Evolutionary conservation across 129 eudicot species (phyloP).

Genomic region (Saposhnikovia divaricata): DNA sequence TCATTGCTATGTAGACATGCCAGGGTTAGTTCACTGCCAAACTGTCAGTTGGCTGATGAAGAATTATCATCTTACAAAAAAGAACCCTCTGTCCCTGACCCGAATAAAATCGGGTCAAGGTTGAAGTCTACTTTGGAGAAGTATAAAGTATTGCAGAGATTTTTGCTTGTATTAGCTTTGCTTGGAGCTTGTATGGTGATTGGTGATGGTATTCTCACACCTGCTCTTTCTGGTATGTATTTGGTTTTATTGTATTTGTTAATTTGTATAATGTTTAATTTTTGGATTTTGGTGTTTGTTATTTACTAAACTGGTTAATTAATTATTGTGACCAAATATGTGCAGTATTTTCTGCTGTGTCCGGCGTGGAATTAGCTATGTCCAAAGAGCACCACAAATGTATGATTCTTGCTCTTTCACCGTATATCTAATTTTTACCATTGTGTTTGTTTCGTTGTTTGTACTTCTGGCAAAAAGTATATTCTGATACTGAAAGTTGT

Average conservation of each 20-base stretch:
- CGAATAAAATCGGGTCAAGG: conserved; percentile 53
- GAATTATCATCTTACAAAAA: conserved; percentile 69
- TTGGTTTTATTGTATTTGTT: background rate
- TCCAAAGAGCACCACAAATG: conserved; percentile 90
- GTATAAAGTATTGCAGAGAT: conserved; percentile 64
- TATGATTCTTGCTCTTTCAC: conserved; percentile 21
- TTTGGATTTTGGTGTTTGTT: background rate
- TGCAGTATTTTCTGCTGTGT: conserved; percentile 92
- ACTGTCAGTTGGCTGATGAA: conserved; percentile 76
- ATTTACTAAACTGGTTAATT: background rate
- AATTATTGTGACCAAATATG: background rate
- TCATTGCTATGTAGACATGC: conserved; percentile 86
- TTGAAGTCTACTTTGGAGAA: conserved; percentile 70
- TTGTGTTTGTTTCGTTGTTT: background rate
- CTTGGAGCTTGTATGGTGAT: conserved; percentile 99
- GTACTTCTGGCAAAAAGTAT: background rate
- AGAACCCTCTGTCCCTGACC: conserved; percentile 34
- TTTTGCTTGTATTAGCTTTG: conserved; percentile 76
- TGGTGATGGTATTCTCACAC: conserved; percentile 93
- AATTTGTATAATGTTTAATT: background rate
- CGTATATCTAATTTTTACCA: background rate
- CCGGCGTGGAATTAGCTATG: conserved; percentile 83
- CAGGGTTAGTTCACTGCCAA: conserved; percentile 74
- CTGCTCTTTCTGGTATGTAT: conserved; percentile 78
- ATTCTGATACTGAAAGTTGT: background rate